phyloP scores from a whole-genome alignment of 140 eudicot genomes.

The Stevia rebaudiana region DNA sequence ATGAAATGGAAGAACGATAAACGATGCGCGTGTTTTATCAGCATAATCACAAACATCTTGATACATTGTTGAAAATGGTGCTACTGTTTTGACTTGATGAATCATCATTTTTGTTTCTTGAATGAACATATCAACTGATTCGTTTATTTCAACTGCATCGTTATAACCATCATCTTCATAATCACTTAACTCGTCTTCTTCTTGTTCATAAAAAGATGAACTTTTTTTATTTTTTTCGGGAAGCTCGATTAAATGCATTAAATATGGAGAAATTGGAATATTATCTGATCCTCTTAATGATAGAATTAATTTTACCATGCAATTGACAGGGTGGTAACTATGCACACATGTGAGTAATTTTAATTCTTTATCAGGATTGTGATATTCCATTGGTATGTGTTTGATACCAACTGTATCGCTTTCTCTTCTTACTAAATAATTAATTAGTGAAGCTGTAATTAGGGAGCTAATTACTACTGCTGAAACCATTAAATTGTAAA shows the following conservation, averaged over 20 bases:
- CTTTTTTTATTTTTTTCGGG: constrained; percentile 55
- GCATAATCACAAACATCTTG: constrained; percentile 72
- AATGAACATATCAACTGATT: constrained; percentile 61
- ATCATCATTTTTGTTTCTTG: constrained; percentile 45
- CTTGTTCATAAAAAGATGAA: constrained; percentile 39
- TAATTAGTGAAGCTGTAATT: constrained; percentile 59
- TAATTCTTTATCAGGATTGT: constrained; percentile 65
- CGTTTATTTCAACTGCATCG: constrained; percentile 78
- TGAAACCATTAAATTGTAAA: constrained; percentile 66
- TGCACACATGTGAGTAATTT: constrained; percentile 72
- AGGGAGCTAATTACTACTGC: constrained; percentile 56
- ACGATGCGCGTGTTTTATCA: constrained; percentile 66
- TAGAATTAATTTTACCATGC: constrained; percentile 63
- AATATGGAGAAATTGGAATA: constrained; percentile 65
- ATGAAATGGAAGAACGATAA: constrained; percentile 80
- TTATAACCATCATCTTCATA: constrained; percentile 71
- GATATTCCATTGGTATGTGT: constrained; percentile 58
- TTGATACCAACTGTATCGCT: constrained; percentile 56
- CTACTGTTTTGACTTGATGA: constrained; percentile 59
- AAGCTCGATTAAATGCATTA: constrained; percentile 80
- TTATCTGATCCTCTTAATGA: constrained; percentile 54
- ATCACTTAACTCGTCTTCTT: constrained; percentile 69
- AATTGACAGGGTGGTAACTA: constrained; percentile 68
- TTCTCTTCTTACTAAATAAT: constrained; percentile 62
- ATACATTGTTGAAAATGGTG: constrained; percentile 56